Evolutionary conservation across 345 rosid species (phyloP), one percentile per base, ranked within the genome.

Genomic region (Raphanus raphanistrum): DNA sequence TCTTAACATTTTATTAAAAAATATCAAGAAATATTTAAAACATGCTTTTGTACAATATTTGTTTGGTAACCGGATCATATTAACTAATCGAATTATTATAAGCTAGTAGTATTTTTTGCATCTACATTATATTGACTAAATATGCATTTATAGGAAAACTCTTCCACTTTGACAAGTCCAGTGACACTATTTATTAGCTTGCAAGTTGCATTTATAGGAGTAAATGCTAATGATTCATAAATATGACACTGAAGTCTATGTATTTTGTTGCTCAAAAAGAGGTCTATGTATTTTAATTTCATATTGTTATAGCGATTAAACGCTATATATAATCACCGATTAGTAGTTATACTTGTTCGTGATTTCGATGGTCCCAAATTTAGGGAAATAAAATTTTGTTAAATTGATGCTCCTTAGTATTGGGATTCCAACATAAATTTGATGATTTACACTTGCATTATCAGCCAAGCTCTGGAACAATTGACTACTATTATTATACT

Each of bases 401-500:
- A 31, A 32, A 8, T 57, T 27, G 2, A 36, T 6, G 52, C 13
- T 36, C 27, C 54, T 28, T 28, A 7, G 4, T n/a, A 55, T 74
- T 38, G 26, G 66, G 65, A 12, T 41, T 62, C n/a, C 64, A 35
- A 55, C 76, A 41, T 71, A 65, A 64, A 10, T 5, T 66, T 72
- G 55, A 73, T 73, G 36, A 33, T 60, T 60, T 31, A 17, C 9
- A 48, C 32, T 66, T 45, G 61, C 55, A 72, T 71, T 66, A 68
- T 79, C 63, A 33, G 28, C 63, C 27, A 59, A 35, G 68, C 11
- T 26, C 17, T 55, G 70, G 21, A 32, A 38, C 67, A 77, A 73
- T 17, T 50, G 48, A 50, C 43, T 13, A 73, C 12, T 15, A 73
- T 50, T 73, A 65, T 48, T 27, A 35, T 31, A 60, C 38, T 52